Conservation (phyloP, 148 eudicot species). For the Rhododendron henanense region DNA sequence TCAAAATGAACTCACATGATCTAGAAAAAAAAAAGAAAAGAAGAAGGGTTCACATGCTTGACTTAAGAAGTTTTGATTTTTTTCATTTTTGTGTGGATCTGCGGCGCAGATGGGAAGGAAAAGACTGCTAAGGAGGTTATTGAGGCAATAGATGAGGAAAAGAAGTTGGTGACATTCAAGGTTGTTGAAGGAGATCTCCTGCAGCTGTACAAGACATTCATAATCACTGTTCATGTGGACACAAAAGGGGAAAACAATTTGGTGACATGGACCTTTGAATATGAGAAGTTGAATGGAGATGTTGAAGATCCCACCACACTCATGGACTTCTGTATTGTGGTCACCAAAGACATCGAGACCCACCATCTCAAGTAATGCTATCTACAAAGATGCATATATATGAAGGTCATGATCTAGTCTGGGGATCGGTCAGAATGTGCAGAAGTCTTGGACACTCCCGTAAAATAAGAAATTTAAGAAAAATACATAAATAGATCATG, state of each 20-base stretch:
- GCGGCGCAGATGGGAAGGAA: slow-evolving; percentile 15
- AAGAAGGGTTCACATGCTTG: not conserved
- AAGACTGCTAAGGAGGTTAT: slow-evolving; percentile 4
- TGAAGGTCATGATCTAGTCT: not conserved
- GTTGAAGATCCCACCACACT: slow-evolving; percentile 11
- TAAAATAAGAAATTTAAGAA: not conserved
- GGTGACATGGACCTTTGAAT: slow-evolving; percentile 28
- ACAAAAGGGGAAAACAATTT: slow-evolving; percentile 9
- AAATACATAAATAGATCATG: not conserved
- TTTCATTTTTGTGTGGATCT: not conserved
- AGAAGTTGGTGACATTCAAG: slow-evolving; percentile 16
- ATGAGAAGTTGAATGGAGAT: slow-evolving; percentile 18
- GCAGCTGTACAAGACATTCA: slow-evolving; percentile 6
- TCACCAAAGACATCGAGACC: not conserved
- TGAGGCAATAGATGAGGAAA: slow-evolving; percentile 22
- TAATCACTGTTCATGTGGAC: slow-evolving; percentile 6
- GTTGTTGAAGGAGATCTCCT: slow-evolving; percentile 21
- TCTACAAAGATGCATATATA: not conserved
- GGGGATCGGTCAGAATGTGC: not conserved
- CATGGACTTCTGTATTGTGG: not conserved
- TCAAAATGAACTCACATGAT: not conserved
- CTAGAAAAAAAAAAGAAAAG: too few species aligned
- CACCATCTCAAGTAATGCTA: not conserved
- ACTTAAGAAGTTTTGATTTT: not conserved
- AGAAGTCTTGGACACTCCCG: not conserved